A percentile compares a stretch with the other conserved stretches of the same genome.
phyloP scores from a whole-genome alignment of 176 grass and related monocot genomes.

The Musa schizocarpa region DNA sequence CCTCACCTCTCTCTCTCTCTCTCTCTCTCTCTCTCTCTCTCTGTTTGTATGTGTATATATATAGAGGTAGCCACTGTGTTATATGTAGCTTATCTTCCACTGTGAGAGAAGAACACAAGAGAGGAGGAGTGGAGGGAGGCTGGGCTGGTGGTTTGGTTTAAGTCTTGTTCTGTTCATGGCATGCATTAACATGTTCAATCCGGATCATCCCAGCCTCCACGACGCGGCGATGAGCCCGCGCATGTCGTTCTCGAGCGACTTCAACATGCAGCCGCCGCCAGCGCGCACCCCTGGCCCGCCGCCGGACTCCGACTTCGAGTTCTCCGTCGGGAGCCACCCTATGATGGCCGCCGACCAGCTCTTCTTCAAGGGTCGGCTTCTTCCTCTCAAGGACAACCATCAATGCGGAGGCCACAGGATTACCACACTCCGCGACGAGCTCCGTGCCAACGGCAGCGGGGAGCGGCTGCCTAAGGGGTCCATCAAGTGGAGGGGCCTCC shows the following conservation, averaged over 20 bases:
- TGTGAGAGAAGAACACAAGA: no score
- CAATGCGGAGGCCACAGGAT: background rate
- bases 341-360: constrained; percentile 94
- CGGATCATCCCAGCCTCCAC: no score
- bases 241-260: constrained; percentile 97
- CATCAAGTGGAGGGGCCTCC: background rate
- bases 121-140: no score
- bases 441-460: constrained; percentile 31
- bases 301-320: constrained; percentile 80
- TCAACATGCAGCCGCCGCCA: constrained; percentile 61
- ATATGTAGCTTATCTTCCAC: no score
- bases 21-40: no score
- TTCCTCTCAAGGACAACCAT: constrained; percentile 50
- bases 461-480: constrained; percentile 16
- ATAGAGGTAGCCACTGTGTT: no score
- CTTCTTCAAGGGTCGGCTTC: constrained; percentile 75
- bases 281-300: background rate
- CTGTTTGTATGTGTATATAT: no score
- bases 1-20: no score
- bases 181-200: no score
- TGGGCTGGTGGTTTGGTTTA: no score
- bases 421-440: constrained; percentile 43
- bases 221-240: constrained; percentile 40
- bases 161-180: no score
- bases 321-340: constrained; percentile 74